Evolutionary conservation across 2,329 filamentous ascomycete species (phyloP).

Genomic region (Fusarium citri): DNA sequence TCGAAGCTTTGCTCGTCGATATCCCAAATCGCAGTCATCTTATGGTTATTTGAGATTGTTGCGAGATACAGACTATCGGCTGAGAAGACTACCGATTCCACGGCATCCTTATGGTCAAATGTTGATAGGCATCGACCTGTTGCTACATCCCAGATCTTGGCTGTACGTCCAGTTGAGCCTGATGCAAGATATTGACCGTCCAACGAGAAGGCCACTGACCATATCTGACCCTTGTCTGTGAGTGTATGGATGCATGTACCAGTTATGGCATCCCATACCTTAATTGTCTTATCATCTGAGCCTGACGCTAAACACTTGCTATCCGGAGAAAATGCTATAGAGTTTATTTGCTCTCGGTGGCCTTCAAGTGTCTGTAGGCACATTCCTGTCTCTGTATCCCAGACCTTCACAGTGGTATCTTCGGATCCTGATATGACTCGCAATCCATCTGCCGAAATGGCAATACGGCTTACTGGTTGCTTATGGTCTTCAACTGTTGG

Average conservation of each 20-base stretch:
- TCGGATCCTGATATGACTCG: background rate
- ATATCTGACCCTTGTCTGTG: accelerated
- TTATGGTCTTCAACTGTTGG: accelerated
- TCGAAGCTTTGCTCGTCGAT: accelerated
- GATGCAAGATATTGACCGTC: background rate
- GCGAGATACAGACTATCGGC: accelerated
- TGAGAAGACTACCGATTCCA: accelerated
- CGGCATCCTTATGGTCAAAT: accelerated
- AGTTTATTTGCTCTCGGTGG: accelerated
- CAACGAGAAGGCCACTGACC: background rate
- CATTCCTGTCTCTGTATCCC: background rate
- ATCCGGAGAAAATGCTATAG: accelerated
- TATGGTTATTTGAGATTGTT: no score
- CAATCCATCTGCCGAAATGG: background rate
- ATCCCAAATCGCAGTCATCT: no score
- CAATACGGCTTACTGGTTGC: accelerated
- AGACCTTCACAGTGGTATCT: background rate
- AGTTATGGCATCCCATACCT: background rate
- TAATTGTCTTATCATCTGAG: accelerated
- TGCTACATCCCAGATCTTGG: background rate
- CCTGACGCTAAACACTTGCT: background rate
- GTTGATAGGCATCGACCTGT: accelerated
- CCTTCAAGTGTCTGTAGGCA: background rate
- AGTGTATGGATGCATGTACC: background rate
- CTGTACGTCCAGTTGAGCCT: accelerated